Conservation (phyloP, 2,329 filamentous ascomycete species). For the Fusarium pilosicola region DNA sequence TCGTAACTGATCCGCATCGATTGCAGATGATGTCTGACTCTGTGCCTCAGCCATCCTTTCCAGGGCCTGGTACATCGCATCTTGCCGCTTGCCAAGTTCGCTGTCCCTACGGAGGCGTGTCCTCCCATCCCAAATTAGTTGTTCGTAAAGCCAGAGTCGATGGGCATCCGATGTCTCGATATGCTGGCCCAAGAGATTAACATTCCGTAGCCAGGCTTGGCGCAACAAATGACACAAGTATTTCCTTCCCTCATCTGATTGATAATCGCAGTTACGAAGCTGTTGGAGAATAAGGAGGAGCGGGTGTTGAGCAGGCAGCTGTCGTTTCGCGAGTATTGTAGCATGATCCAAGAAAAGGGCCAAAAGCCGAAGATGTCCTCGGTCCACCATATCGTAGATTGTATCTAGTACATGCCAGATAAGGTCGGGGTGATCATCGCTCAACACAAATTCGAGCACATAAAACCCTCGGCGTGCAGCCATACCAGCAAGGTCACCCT, state of each 20-base stretch:
- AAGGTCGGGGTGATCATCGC: constrained; percentile 51
- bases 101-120: constrained; percentile 49
- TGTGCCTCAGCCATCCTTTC: constrained; percentile 36
- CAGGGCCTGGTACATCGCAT: constrained; percentile 47
- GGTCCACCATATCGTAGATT: constrained; percentile 52
- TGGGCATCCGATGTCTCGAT: constrained; percentile 45
- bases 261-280: constrained; percentile 46
- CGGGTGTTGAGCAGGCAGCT: constrained; percentile 48
- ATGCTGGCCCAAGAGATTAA: constrained; percentile 47
- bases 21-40: constrained; percentile 6
- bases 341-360: constrained; percentile 50
- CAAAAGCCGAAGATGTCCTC: constrained; percentile 49
- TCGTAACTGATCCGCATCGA: constrained; percentile 43
- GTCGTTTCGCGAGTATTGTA: constrained; percentile 42
- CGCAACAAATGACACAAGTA: constrained; percentile 49
- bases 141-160: constrained; percentile 52
- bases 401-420: constrained; percentile 53
- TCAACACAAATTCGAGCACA: constrained; percentile 50
- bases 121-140: constrained; percentile 53
- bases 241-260: constrained; percentile 45
- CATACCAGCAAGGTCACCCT: constrained; percentile 50
- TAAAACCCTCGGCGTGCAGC: constrained; percentile 51
- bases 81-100: constrained; percentile 42
- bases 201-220: constrained; percentile 52
- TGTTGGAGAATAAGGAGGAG: constrained; percentile 48